These are phyloP conservation scores for Lactarius hengduanensis DNA, from an alignment of 768 basidiomycete species.

Conservation along the genomic window DNA sequence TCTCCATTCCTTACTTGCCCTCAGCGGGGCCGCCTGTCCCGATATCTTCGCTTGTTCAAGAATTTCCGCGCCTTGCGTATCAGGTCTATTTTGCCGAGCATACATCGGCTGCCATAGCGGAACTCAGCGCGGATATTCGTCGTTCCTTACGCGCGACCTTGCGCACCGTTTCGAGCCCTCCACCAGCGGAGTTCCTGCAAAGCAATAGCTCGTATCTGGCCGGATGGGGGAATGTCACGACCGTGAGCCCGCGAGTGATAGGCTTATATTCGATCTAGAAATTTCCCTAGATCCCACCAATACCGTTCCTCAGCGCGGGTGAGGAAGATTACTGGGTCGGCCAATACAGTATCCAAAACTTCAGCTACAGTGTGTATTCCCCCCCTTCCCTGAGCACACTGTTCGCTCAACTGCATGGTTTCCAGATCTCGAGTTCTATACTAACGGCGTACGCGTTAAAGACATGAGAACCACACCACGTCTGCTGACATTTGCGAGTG, in stretches of 20 bases:
- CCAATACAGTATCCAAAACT: constrained; percentile 56
- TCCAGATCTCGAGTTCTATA: constrained; percentile 66
- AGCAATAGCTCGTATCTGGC: constrained; percentile 50
- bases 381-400: not conserved
- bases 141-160: constrained; percentile 57
- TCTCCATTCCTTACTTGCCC: constrained; percentile 63
- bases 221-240: constrained; percentile 49
- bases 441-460: constrained; percentile 36
- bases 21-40: constrained; percentile 47
- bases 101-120: constrained; percentile 47
- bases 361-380: constrained; percentile 53
- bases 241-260: constrained; percentile 34
- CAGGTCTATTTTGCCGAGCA: constrained; percentile 53
- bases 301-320: constrained; percentile 55
- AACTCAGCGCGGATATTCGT: constrained; percentile 56
- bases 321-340: constrained; percentile 73
- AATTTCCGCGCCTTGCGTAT: constrained; percentile 57
- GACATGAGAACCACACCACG: constrained; percentile 32
- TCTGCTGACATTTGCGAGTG: not conserved
- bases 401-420: constrained; percentile 1
- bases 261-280: constrained; percentile 6
- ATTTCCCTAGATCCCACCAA: constrained; percentile 50
- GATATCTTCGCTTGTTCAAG: constrained; percentile 40
- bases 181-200: constrained; percentile 54
- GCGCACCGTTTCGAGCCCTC: constrained; percentile 52